Evolutionary conservation across 352 stramenopile species (phyloP).

Genomic region (Globisporangium spinosum): DNA sequence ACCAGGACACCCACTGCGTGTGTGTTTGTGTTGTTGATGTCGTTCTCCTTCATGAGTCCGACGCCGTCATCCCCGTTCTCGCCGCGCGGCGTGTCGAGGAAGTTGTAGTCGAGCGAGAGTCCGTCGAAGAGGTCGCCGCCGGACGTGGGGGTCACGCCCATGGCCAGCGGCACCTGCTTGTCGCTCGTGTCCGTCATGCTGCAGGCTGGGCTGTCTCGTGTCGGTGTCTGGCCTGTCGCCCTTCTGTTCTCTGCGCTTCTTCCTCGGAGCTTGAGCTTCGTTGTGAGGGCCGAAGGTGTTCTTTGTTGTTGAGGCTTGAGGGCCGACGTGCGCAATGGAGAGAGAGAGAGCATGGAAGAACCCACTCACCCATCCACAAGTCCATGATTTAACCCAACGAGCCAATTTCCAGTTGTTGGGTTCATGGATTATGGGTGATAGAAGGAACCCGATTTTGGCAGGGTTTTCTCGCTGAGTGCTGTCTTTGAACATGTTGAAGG

Average conservation of each 20-base stretch:
- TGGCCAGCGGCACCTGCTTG: background rate
- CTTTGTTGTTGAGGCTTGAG: background rate
- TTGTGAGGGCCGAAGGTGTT: background rate
- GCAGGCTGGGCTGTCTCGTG: no score
- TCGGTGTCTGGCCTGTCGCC: background rate
- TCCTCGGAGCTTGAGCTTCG: background rate
- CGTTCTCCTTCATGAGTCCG: background rate
- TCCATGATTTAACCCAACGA: background rate
- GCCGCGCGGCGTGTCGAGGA: constrained; percentile 22
- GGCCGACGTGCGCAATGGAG: background rate
- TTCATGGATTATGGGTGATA: background rate
- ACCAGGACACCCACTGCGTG: constrained; percentile 6
- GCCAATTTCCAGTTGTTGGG: background rate
- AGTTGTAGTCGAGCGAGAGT: constrained; percentile 49
- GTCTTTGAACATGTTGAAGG: background rate
- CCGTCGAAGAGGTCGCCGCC: constrained; percentile 42
- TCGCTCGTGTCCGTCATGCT: constrained; percentile 37
- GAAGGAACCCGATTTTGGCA: background rate
- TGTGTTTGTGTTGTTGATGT: constrained; percentile 3
- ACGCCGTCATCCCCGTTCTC: constrained; percentile 8
- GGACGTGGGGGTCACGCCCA: constrained; percentile 7
- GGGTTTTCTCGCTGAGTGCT: background rate
- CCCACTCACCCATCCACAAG: background rate
- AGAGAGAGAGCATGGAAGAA: background rate
- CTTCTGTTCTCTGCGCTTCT: background rate